Percentiles rank a stretch among this genome's conserved stretches.
Conservation (phyloP, 306 rosid genomes). For the Quercus aquifolioides region DNA sequence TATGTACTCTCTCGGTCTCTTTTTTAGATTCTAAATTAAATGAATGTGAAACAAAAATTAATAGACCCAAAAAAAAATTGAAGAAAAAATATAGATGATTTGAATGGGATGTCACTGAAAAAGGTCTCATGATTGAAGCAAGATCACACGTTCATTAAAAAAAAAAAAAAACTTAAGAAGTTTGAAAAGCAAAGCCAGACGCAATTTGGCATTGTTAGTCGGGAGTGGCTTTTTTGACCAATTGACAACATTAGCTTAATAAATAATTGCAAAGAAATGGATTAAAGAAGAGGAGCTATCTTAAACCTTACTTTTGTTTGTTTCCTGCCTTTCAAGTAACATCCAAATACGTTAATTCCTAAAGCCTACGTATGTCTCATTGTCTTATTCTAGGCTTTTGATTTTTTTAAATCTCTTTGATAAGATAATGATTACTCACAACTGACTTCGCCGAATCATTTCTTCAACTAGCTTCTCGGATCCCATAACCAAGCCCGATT, state of each 20-base stretch:
- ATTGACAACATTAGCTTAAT: neutral
- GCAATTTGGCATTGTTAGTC: neutral
- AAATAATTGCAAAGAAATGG: neutral
- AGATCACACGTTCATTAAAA: no score
- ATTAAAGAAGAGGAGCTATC: neutral
- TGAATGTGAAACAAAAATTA: neutral
- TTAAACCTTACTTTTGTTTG: neutral
- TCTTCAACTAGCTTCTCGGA: no score
- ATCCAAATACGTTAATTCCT: neutral
- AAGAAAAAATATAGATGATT: neutral
- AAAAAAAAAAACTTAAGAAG: no score
- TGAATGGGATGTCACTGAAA: neutral
- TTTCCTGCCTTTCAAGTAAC: neutral
- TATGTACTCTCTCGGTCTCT: neutral
- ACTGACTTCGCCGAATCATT: no score
- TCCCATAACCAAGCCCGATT: no score
- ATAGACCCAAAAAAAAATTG: neutral
- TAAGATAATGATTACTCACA: conserved; percentile 1
- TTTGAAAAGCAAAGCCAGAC: neutral
- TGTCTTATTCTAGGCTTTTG: neutral
- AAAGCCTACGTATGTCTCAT: neutral
- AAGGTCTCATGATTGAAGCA: neutral
- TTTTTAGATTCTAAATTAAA: neutral
- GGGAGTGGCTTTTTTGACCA: neutral
- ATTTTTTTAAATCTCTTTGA: conserved; percentile 11